Percentiles rank a stretch among this genome's conserved stretches.
Evolutionary conservation across 2,329 filamentous ascomycete genomes (phyloP).

Genomic region (Fusarium temperatum): DNA sequence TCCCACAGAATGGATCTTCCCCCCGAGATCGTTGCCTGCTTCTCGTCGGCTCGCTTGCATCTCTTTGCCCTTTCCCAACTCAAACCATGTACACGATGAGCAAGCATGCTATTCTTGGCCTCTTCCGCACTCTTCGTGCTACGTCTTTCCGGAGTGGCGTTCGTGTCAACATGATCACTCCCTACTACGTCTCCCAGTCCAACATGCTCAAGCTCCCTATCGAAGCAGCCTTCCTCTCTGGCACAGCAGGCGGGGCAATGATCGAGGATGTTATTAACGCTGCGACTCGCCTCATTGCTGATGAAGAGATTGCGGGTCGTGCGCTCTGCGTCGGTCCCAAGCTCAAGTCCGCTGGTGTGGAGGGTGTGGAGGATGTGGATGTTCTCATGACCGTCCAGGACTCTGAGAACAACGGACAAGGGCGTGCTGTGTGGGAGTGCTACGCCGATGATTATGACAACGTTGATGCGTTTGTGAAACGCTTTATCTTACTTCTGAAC

Average conservation of each 20-base stretch:
- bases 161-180: constrained; percentile 71
- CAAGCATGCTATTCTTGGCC: constrained; percentile 73
- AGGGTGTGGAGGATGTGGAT: constrained; percentile 47
- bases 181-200: constrained; percentile 73
- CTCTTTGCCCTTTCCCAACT: constrained; percentile 55
- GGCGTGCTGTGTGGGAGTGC: constrained; percentile 66
- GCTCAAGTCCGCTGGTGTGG: constrained; percentile 44
- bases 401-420: constrained; percentile 51
- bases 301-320: constrained; percentile 65
- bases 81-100: constrained; percentile 65
- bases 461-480: constrained; percentile 63
- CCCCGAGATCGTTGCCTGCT: constrained; percentile 67
- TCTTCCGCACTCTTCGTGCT: constrained; percentile 67
- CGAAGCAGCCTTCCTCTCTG: constrained; percentile 64
- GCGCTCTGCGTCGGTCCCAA: constrained; percentile 67
- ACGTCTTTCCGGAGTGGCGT: constrained; percentile 58
- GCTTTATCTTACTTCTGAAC: constrained; percentile 65
- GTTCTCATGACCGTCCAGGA: constrained; percentile 34
- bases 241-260: constrained; percentile 58
- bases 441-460: constrained; percentile 67
- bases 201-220: constrained; percentile 57
- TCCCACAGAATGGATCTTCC: constrained; percentile 33
- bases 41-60: constrained; percentile 70
- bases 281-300: constrained; percentile 68
- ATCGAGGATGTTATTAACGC: constrained; percentile 71